These are phyloP conservation scores for Bruguiera sexangula DNA, from an alignment of 345 rosid species.

Conservation along the genomic window DNA sequence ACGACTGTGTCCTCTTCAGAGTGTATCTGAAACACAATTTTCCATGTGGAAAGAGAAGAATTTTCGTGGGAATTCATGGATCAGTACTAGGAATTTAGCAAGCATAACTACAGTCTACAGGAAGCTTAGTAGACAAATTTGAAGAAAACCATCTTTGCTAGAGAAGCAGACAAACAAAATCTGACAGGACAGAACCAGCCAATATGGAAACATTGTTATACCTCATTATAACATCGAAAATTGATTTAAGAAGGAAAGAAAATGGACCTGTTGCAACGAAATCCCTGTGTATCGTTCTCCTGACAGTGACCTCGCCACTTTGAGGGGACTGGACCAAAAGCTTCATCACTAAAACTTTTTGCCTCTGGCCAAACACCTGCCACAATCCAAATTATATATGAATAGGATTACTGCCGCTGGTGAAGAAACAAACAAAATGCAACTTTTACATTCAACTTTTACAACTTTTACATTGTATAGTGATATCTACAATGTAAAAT, in stretches of 20 bases:
- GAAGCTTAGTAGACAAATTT: too few relatives aligned
- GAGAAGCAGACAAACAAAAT: neutral
- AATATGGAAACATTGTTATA: too few relatives aligned
- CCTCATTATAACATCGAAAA: neutral
- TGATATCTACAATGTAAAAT: neutral
- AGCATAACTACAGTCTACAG: too few relatives aligned
- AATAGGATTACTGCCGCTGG: neutral
- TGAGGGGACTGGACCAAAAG: constrained; percentile 47
- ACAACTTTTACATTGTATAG: too few relatives aligned
- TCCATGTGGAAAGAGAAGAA: too few relatives aligned
- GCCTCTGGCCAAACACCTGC: constrained; percentile 72
- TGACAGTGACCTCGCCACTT: constrained; percentile 57
- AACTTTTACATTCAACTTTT: neutral
- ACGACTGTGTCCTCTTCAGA: too few relatives aligned
- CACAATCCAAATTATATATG: neutral
- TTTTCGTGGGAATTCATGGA: too few relatives aligned
- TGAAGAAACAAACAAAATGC: neutral
- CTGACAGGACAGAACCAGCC: neutral
- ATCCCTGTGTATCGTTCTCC: constrained; percentile 6
- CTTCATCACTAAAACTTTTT: constrained; percentile 56
- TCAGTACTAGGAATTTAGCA: too few relatives aligned
- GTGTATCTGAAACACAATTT: too few relatives aligned
- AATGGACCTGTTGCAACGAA: constrained; percentile 52
- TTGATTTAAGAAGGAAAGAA: neutral
- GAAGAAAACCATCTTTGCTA: too few relatives aligned